These are phyloP conservation scores for Phytophthora europaea DNA, from an alignment of 352 stramenopile genomes.

Conservation along the genomic window DNA sequence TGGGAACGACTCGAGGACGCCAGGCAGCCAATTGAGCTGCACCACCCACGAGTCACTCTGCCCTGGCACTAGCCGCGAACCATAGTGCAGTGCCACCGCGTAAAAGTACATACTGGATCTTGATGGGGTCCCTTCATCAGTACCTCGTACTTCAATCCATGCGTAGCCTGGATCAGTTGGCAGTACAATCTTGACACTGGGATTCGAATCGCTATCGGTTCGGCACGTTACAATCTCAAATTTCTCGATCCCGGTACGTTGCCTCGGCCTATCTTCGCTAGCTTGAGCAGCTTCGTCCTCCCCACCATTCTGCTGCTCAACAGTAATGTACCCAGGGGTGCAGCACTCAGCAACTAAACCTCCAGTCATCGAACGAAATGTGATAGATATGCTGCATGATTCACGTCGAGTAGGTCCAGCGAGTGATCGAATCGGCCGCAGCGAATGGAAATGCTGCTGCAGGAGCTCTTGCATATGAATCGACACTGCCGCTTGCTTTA, in stretches of 20 bases:
- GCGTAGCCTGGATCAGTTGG: slow-evolving; percentile 51
- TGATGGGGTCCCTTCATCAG: slow-evolving; percentile 9
- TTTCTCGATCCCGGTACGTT: slow-evolving; percentile 28
- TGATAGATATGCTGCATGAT: slow-evolving; percentile 46
- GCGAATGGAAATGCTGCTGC: slow-evolving; percentile 47
- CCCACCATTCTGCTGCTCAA: slow-evolving; percentile 29
- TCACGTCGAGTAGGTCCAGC: slow-evolving; percentile 10
- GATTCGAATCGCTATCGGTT: slow-evolving; percentile 1
- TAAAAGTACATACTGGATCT: slow-evolving; percentile 45
- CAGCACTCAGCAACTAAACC: slow-evolving; percentile 7
- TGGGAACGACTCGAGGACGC: slow-evolving; percentile 56
- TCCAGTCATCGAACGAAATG: slow-evolving; percentile 37
- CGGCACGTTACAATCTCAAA: slow-evolving; percentile 41
- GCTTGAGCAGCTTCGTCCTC: not conserved
- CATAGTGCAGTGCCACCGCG: slow-evolving; percentile 45
- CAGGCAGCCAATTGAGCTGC: slow-evolving; percentile 60
- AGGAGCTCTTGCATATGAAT: slow-evolving; percentile 64
- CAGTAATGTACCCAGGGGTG: slow-evolving; percentile 18
- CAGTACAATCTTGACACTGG: slow-evolving; percentile 28
- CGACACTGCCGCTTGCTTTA: slow-evolving; percentile 53
- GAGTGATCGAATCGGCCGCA: slow-evolving; percentile 39
- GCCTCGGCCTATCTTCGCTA: slow-evolving; percentile 1
- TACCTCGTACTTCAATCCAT: slow-evolving; percentile 44
- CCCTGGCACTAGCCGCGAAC: slow-evolving; percentile 17
- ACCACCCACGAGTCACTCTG: slow-evolving; percentile 24